Evolutionary conservation across 192 early-diverging fungal genomes (phyloP).

Genomic region (Coemansia sp.): DNA sequence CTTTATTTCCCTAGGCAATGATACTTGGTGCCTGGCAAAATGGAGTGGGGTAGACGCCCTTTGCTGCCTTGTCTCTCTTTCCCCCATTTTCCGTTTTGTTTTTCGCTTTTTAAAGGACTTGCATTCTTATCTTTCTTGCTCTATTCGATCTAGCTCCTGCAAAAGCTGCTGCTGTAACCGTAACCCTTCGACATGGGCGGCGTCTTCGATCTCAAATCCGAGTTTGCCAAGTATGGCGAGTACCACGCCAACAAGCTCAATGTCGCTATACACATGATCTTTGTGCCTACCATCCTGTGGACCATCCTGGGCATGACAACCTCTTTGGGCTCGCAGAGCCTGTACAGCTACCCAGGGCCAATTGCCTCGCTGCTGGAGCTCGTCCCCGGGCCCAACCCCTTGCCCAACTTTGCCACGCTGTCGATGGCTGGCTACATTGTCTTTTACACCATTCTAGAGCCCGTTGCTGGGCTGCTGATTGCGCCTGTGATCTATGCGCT

Average conservation of each 20-base stretch:
- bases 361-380: slow-evolving; percentile 33
- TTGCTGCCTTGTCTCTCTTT: too few species aligned
- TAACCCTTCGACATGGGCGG: slow-evolving; percentile 20
- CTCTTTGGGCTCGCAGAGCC: slow-evolving; percentile 31
- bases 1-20: too few species aligned
- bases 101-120: background rate
- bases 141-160: background rate
- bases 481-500: slow-evolving; percentile 63
- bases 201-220: slow-evolving; percentile 74
- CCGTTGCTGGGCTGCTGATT: slow-evolving; percentile 51
- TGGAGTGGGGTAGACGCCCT: too few species aligned
- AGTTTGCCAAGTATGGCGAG: slow-evolving; percentile 77
- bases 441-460: slow-evolving; percentile 81
- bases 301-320: slow-evolving; percentile 63
- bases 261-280: slow-evolving; percentile 79
- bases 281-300: slow-evolving; percentile 90
- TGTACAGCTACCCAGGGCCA: slow-evolving; percentile 43
- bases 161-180: background rate
- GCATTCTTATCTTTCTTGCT: background rate
- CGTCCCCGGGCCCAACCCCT: slow-evolving; percentile 38
- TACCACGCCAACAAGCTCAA: slow-evolving; percentile 79
- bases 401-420: slow-evolving; percentile 59
- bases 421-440: slow-evolving; percentile 56
- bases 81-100: too few species aligned
- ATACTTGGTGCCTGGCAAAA: too few species aligned